Base-by-base conservation (phyloP, 305 asterid species). In the Rubia peregrina region DNA sequence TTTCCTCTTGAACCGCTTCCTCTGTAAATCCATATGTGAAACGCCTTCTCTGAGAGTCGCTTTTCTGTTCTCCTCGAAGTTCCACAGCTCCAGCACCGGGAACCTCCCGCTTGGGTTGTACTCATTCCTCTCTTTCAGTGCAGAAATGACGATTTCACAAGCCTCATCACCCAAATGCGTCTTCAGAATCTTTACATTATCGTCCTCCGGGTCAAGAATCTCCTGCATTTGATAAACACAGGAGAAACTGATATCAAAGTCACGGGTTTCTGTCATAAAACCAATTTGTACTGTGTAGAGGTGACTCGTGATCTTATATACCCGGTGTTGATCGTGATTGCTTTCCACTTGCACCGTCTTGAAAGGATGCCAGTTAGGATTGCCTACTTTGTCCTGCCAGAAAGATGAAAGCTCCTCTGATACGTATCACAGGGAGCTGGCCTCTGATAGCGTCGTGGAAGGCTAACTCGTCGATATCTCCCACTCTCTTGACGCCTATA, bases 361-460 rank as follows among this genome's bases (percentile, higher is more conserved):
- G 59, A 53, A 53, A 53, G 59, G 59, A 53, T 53, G 59, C 59
- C 59, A 53, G 59, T 53, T 53, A n/a, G 59, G 59, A 22, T 53
- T 53, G 59, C 59, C 2, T 0, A 53, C 22, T 53, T 8, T 17
- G 59, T 53, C 59, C 24, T 53, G 59, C 59, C 59, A 53, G 59
- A 17, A 53, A 53, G 59, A 53, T 10, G 59, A 53, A 0, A 53
- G 59, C 24, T 53, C 19, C 59, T n/a, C 22, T n/a, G 7, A 53
- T 7, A n/a, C 59, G 59, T 17, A 53, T 53, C 22, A 53, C 59
- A 17, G 59, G 59, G 24, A 53, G 24, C 8, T 1, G 24, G 24
- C 59, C 59, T 6, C 59, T 53, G 16, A 53, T 53, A 1, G 59
- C 59, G 0, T 10, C 24, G 19, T 53, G 59, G 16, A 53, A 53